Conservation (phyloP, 768 basidiomycete species). For the Podaxis carcinomalis region DNA sequence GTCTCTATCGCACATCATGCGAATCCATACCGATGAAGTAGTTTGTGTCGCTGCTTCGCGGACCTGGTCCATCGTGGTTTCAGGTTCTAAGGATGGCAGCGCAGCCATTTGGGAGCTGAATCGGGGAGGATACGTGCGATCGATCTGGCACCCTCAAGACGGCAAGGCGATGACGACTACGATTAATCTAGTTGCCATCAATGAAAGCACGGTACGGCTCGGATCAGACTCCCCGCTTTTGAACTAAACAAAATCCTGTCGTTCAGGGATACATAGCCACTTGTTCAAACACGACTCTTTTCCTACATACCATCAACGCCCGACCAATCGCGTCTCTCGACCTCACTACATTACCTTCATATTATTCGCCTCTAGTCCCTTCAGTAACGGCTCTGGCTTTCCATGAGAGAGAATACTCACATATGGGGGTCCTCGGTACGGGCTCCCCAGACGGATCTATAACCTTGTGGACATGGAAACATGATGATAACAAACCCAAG, state of each 20-base stretch:
- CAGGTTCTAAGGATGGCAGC: slow-evolving; percentile 82
- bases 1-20: slow-evolving; percentile 67
- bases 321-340: slow-evolving; percentile 71
- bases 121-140: slow-evolving; percentile 71
- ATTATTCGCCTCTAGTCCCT: slow-evolving; percentile 39
- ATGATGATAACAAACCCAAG: neutral
- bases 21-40: slow-evolving; percentile 71
- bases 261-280: slow-evolving; percentile 82
- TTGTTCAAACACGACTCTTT: slow-evolving; percentile 66
- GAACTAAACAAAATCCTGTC: neutral
- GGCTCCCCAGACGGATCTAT: slow-evolving; percentile 75
- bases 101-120: slow-evolving; percentile 91
- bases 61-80: slow-evolving; percentile 79
- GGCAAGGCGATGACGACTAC: slow-evolving; percentile 32
- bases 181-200: slow-evolving; percentile 70
- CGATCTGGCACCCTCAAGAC: slow-evolving; percentile 61
- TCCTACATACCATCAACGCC: slow-evolving; percentile 84
- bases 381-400: slow-evolving; percentile 77
- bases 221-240: neutral
- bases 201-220: slow-evolving; percentile 75
- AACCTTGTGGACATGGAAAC: slow-evolving; percentile 74
- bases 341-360: slow-evolving; percentile 39
- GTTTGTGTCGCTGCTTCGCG: slow-evolving; percentile 68
- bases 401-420: slow-evolving; percentile 84
- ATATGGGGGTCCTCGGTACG: slow-evolving; percentile 74